Evolutionary conservation across 352 stramenopile genomes (phyloP).

Genomic region (Albugo candida): DNA sequence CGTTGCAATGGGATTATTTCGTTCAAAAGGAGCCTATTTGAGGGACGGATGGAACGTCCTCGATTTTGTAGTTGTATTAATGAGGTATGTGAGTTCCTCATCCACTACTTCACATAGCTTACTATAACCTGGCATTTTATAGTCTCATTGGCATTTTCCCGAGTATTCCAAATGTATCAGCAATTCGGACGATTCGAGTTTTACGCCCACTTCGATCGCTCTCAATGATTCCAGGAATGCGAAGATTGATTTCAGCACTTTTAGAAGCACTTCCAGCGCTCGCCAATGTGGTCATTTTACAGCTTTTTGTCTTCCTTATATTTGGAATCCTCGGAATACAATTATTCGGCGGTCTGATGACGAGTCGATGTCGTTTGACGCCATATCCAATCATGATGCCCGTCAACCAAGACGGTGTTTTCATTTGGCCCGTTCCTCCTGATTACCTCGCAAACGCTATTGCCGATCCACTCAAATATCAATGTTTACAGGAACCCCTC

Average conservation of each 20-base stretch:
- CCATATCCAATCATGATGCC: conserved; percentile 39
- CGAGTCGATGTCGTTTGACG: conserved; percentile 62
- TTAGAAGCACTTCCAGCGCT: conserved; percentile 73
- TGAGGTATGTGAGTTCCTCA: conserved; percentile 61
- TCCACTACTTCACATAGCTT: neutral
- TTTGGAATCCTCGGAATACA: conserved; percentile 83
- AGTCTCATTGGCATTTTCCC: conserved; percentile 35
- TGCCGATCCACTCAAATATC: conserved; percentile 14
- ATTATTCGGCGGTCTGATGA: conserved; percentile 69
- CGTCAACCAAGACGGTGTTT: conserved; percentile 5
- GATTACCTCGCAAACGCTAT: conserved; percentile 26
- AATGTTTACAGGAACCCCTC: conserved; percentile 7
- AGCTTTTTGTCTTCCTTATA: conserved; percentile 83
- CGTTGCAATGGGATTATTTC: conserved; percentile 58
- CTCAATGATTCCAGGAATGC: conserved; percentile 66
- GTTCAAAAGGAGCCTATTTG: conserved; percentile 44
- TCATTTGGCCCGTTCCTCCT: conserved; percentile 26
- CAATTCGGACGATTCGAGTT: conserved; percentile 75
- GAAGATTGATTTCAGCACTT: conserved; percentile 57
- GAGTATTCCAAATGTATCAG: conserved; percentile 55
- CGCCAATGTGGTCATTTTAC: conserved; percentile 74
- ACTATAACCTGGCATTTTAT: neutral
- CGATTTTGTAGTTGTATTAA: conserved; percentile 83
- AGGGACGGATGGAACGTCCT: conserved; percentile 81
- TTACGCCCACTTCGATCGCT: conserved; percentile 78